Base-by-base conservation (phyloP, 176 grass and related monocot species). In the Avena sativa region DNA sequence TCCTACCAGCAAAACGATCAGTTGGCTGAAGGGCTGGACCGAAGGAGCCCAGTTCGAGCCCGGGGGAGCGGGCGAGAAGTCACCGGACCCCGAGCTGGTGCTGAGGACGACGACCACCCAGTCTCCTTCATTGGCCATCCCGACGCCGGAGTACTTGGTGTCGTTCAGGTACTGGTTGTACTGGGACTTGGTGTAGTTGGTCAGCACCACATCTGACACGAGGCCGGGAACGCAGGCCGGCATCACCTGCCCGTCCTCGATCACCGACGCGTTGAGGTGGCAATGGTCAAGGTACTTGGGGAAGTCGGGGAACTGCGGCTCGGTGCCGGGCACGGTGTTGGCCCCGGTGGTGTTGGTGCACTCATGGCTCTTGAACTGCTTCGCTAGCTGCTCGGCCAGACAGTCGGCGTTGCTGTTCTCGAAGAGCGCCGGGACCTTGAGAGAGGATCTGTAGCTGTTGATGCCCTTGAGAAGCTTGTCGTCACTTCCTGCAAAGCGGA, bases 91-190 rank as follows among this genome's bases (percentile, higher is more conserved):
- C 0, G 89, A 89, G 80, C 87, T 86, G 4, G 92, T 99, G 86
- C 91, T 99, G 85, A 99, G 82, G 26, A 99, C 91, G 5, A 99
- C 89, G 8, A 99, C 94, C 0, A 99, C 92, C 97, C 97, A 99
- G 78, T 99, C 82, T 0, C 89, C 97, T 82, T 94, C 94, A 5
- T 93, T 90, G 4, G 94, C 97, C 23, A 99, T 97, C 20, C 97
- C 94, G 11, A 90, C 84, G 56, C 94, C 94, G 6, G 87, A 85
- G 75, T 43, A 93, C 25, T 88, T 76, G 87, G 48, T 89, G 64
- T 90, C 82, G 66, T 99, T 99, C 15, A 99, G 76, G 67, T 88
- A 88, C 79, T 83, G 71, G 79, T 94, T 94, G 81, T 99, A 97
- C 58, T 95, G 97, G 0, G 97, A 93, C 81, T 94, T 89, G 62